Evolutionary conservation across 306 rosid species (phyloP).

Genomic region (Citrullus amarus): DNA sequence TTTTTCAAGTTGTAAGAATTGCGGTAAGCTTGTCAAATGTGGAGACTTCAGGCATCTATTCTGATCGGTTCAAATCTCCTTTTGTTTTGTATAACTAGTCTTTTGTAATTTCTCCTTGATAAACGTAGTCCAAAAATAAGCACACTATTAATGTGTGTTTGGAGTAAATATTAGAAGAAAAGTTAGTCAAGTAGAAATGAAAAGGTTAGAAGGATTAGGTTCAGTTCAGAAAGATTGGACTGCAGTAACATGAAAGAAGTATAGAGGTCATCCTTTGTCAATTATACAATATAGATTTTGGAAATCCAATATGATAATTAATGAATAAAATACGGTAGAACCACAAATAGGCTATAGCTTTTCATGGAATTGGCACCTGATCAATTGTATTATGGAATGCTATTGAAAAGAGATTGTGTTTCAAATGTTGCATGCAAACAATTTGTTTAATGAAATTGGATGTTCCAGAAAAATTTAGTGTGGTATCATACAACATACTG

Average conservation of each 20-base stretch:
- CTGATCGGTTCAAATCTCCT: neutral
- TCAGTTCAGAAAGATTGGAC: neutral
- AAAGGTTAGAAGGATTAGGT: neutral
- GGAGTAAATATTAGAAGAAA: neutral
- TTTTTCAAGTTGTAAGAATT: neutral
- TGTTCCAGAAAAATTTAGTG: constrained; percentile 47
- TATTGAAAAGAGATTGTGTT: neutral
- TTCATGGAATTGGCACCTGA: neutral
- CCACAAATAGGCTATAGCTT: neutral
- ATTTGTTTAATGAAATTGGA: constrained; percentile 1
- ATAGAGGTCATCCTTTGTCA: neutral
- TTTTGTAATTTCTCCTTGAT: neutral
- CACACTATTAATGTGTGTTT: neutral
- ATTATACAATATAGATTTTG: neutral
- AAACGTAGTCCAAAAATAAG: neutral
- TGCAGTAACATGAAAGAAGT: neutral
- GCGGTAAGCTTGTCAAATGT: neutral
- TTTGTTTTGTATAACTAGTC: neutral
- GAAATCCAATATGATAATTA: neutral
- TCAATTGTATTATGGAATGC: neutral
- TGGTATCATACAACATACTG: constrained; percentile 68
- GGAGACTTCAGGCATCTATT: neutral
- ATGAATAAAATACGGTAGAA: neutral
- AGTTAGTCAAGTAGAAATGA: neutral
- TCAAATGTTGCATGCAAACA: neutral